Percentiles rank a stretch among this genome's conserved stretches.
Evolutionary conservation across 1,139 yeast genomes (phyloP).

Genomic region (Tardiomyces blankii): DNA sequence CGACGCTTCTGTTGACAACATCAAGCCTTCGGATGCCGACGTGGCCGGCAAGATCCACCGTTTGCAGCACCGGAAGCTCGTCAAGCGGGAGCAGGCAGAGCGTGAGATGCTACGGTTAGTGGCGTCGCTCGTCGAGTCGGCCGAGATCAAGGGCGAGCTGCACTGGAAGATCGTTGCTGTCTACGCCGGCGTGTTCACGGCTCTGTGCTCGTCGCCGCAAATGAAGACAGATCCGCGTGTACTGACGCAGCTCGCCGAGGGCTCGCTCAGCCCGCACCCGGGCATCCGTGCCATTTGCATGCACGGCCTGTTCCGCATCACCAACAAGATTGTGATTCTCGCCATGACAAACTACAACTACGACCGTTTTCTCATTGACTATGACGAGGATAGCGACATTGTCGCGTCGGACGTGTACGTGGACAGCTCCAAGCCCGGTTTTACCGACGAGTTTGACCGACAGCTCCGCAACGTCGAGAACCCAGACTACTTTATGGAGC

Average conservation of each 20-base stretch:
- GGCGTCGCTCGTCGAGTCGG: conserved; percentile 6
- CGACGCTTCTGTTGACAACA: conserved; percentile 25
- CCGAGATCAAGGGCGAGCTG: conserved; percentile 15
- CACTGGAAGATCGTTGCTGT: conserved; percentile 66
- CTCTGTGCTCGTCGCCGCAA: conserved; percentile 26
- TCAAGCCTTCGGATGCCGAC: conserved; percentile 59
- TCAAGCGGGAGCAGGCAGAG: conserved; percentile 13
- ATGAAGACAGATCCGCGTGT: conserved; percentile 35
- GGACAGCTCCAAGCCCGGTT: conserved; percentile 33
- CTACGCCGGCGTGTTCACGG: conserved; percentile 43
- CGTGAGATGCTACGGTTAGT: conserved; percentile 10
- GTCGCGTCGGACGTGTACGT: conserved; percentile 33
- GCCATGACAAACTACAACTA: conserved; percentile 47
- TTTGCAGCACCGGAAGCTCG: conserved; percentile 46
- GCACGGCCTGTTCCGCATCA: conserved; percentile 47
- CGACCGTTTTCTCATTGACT: conserved; percentile 12
- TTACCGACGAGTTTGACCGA: conserved; percentile 31
- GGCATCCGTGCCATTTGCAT: conserved; percentile 51
- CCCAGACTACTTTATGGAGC: neutral
- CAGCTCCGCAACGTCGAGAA: neutral
- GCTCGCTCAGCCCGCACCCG: conserved; percentile 65
- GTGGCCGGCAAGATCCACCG: conserved; percentile 38
- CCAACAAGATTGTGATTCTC: conserved; percentile 41
- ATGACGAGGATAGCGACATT: conserved; percentile 29
- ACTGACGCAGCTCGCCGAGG: conserved; percentile 38